Conservation (phyloP, 2,329 filamentous ascomycete genomes). For the Stachybotrys chartarum region DNA sequence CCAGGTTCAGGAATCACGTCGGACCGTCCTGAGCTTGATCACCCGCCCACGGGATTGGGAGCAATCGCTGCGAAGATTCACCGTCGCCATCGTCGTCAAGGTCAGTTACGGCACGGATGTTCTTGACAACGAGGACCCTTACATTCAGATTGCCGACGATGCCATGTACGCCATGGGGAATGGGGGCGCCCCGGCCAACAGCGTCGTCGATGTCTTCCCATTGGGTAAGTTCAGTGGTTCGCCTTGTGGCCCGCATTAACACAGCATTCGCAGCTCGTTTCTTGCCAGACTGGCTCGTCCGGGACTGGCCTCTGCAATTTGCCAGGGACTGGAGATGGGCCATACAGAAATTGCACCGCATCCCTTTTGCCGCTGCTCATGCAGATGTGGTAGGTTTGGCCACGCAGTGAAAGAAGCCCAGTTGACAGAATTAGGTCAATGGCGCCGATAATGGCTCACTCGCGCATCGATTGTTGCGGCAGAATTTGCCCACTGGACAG, state of each 20-base stretch:
- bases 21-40: constrained; percentile 13
- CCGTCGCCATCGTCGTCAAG: constrained; percentile 22
- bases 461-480: constrained; percentile 15
- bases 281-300: constrained; percentile 18
- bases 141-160: constrained; percentile 21
- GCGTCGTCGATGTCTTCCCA: constrained; percentile 39
- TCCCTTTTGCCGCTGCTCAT: constrained; percentile 20
- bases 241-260: not conserved
- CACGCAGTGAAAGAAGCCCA: not conserved
- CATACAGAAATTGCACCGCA: constrained; percentile 22
- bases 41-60: constrained; percentile 13
- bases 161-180: constrained; percentile 23
- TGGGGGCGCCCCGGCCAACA: constrained; percentile 20
- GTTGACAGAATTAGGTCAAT: constrained; percentile 3
- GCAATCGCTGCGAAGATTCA: constrained; percentile 18
- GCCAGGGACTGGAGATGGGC: constrained; percentile 26
- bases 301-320: constrained; percentile 23
- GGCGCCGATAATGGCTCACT: constrained; percentile 12
- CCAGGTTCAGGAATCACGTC: constrained; percentile 14
- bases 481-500: constrained; percentile 7
- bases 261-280: constrained; percentile 10
- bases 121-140: constrained; percentile 17
- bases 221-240: constrained; percentile 10
- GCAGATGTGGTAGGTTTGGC: constrained; percentile 15
- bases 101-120: constrained; percentile 24